Evolutionary conservation across 495 filamentous ascomycete species (phyloP).

Genomic region (Hypoxylon rickii): DNA sequence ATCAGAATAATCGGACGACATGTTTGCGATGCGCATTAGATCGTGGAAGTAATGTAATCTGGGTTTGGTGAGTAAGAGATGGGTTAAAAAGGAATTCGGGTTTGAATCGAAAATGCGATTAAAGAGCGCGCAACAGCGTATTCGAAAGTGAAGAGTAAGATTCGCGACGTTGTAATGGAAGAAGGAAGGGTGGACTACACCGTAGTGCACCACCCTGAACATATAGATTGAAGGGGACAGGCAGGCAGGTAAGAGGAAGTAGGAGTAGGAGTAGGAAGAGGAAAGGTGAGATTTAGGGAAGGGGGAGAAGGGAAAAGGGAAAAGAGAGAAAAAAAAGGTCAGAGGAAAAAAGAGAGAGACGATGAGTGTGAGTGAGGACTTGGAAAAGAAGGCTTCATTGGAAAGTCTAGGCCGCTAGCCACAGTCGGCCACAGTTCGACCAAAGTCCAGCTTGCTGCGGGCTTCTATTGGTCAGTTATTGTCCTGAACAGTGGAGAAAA

Average conservation of each 20-base stretch:
- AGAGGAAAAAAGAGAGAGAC: conserved; percentile 33
- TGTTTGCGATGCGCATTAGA: conserved; percentile 40
- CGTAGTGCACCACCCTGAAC: conserved; percentile 41
- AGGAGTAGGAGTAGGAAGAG: conserved; percentile 22
- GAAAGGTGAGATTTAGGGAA: conserved; percentile 38
- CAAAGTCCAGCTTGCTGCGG: conserved; percentile 7
- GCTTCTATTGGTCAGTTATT: conserved; percentile 26
- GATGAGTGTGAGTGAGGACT: conserved; percentile 39
- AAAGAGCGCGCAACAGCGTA: conserved; percentile 21
- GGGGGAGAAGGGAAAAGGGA: too few species aligned
- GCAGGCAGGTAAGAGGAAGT: conserved; percentile 35
- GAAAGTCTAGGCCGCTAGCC: conserved; percentile 32
- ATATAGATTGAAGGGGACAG: conserved; percentile 35
- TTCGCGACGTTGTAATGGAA: conserved; percentile 3
- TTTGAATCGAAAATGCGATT: conserved; percentile 14
- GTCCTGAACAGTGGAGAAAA: conserved; percentile 30
- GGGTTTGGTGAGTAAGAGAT: conserved; percentile 2
- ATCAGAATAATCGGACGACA: conserved; percentile 69
- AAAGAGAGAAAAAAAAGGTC: conserved; percentile 8
- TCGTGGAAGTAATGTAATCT: conserved; percentile 12
- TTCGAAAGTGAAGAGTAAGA: not conserved
- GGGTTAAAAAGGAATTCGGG: conserved; percentile 15
- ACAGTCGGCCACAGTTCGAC: conserved; percentile 4
- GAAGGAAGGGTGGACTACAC: conserved; percentile 31
- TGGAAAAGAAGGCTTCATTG: conserved; percentile 37